Evolutionary conservation across 2,329 filamentous ascomycete genomes (phyloP).

Genomic region (Mariannaea sp.): DNA sequence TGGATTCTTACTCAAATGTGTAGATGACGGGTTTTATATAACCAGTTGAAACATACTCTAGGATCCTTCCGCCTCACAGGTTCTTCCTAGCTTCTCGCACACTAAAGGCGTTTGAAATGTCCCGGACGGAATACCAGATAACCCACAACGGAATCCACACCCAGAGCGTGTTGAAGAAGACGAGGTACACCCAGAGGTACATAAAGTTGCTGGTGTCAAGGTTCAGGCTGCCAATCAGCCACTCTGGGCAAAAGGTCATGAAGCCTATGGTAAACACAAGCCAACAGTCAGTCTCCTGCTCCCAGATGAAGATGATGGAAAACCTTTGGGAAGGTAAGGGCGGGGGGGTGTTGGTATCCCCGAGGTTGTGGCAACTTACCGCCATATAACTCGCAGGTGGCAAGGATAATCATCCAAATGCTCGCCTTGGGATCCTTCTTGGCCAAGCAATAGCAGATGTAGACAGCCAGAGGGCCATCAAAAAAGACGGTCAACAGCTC

Average conservation of each 20-base stretch:
- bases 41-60: too few relatives aligned
- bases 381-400: conserved; percentile 69
- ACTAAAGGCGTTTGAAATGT: conserved; percentile 60
- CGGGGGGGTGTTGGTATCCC: too few relatives aligned
- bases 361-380: conserved; percentile 46
- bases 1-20: too few relatives aligned
- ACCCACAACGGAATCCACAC: conserved; percentile 66
- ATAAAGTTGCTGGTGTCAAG: conserved; percentile 70
- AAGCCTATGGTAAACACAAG: conserved; percentile 52
- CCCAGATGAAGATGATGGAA: too few relatives aligned
- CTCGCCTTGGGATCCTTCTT: conserved; percentile 59
- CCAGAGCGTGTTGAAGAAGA: conserved; percentile 73
- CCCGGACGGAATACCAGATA: conserved; percentile 57
- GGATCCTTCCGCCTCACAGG: too few relatives aligned
- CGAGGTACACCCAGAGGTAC: conserved; percentile 69
- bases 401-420: conserved; percentile 67
- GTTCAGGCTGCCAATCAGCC: conserved; percentile 65
- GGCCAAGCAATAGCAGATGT: conserved; percentile 64
- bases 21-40: too few relatives aligned
- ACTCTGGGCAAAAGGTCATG: conserved; percentile 74
- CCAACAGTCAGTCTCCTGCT: neutral
- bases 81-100: conserved; percentile 41
- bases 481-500: conserved; percentile 69
- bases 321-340: too few relatives aligned
- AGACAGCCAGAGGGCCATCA: conserved; percentile 63